phyloP scores from a whole-genome alignment of 768 basidiomycete species.

The Neoboletus subvelutipes region DNA sequence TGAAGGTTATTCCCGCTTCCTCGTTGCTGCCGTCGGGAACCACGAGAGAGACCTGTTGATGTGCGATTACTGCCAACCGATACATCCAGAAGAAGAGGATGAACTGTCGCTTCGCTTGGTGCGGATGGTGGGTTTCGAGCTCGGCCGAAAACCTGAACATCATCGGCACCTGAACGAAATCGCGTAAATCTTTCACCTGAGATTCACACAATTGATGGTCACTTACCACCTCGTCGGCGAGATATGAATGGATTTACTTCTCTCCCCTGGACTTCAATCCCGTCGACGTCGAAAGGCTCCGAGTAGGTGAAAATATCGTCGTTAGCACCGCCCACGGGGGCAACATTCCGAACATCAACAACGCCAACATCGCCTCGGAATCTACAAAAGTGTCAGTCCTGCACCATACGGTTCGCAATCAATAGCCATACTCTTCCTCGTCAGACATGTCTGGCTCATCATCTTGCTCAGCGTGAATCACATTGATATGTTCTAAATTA shows the following conservation, averaged over 20 bases:
- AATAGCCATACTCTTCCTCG: slow-evolving; percentile 56
- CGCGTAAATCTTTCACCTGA: not conserved
- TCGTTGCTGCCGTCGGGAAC: slow-evolving; percentile 56
- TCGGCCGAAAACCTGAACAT: slow-evolving; percentile 63
- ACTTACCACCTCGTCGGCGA: slow-evolving; percentile 48
- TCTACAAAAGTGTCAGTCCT: slow-evolving; percentile 30
- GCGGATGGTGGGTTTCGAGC: slow-evolving; percentile 49
- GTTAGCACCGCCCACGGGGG: slow-evolving; percentile 28
- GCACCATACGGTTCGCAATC: not conserved
- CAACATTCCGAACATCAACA: slow-evolving; percentile 36
- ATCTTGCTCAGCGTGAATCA: slow-evolving; percentile 62
- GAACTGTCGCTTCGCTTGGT: slow-evolving; percentile 70
- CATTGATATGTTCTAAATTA: slow-evolving; percentile 47
- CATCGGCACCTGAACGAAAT: slow-evolving; percentile 45
- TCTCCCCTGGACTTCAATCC: slow-evolving; percentile 44
- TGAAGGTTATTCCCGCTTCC: slow-evolving; percentile 46
- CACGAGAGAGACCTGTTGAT: slow-evolving; percentile 45
- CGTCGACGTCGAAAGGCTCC: slow-evolving; percentile 49
- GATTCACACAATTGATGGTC: not conserved
- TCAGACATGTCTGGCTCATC: slow-evolving; percentile 65
- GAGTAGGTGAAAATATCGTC: slow-evolving; percentile 58
- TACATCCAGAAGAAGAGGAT: slow-evolving; percentile 77
- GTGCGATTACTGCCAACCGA: slow-evolving; percentile 45
- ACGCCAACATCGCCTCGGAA: slow-evolving; percentile 41
- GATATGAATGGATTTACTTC: slow-evolving; percentile 43